Base-by-base conservation (phyloP, 2,329 filamentous ascomycete genomes). In the Macrophomina pseudophaseolina region DNA sequence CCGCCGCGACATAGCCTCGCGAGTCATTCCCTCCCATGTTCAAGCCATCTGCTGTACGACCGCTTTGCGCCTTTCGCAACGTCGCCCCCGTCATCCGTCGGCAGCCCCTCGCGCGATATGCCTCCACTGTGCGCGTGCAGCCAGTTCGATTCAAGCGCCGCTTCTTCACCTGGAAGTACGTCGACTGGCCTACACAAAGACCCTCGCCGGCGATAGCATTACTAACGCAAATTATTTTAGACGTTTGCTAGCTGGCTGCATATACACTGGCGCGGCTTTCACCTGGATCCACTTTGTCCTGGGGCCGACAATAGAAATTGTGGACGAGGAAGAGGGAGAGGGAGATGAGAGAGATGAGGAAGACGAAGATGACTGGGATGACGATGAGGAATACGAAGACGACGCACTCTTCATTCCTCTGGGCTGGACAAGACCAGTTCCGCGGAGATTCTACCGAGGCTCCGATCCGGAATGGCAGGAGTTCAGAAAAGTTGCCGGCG, bases 381-480 rank as follows among this genome's bases (percentile, higher is more conserved):
- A 73, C 8, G 70, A 70, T 30, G 71, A 76, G n/a, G 71, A 68
- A 40, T 52, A 64, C 1, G 64, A 68, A 6, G 68, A 68, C 28
- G 68, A 71, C 38, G 65, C 79, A 14, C 67, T 81, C 16, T 86
- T 86, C 74, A 79, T 86, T 33, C 83, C 84, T 28, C 74, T 85
- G 30, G 81, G 82, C 5, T 80, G 80, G 70, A 76, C 81, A n/a
- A 79, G 74, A 59, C 75, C 79, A 66, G 71, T 78, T 65, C 79
- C 78, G 4, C 71, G 73, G 42, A 78, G 74, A 3, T 84, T 75
- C 67, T 85, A 84, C 74, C 81, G 78, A 70, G 82, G 80, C 30
- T 81, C 79, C n/a, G 84, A 85, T 75, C 82, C 83, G 3, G 84
- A 85, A 69, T 85, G 83, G 84, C 80, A 84, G 71, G 82, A 81